phyloP scores from a whole-genome alignment of 176 grass and related monocot species.

The Dactylis glomerata region DNA sequence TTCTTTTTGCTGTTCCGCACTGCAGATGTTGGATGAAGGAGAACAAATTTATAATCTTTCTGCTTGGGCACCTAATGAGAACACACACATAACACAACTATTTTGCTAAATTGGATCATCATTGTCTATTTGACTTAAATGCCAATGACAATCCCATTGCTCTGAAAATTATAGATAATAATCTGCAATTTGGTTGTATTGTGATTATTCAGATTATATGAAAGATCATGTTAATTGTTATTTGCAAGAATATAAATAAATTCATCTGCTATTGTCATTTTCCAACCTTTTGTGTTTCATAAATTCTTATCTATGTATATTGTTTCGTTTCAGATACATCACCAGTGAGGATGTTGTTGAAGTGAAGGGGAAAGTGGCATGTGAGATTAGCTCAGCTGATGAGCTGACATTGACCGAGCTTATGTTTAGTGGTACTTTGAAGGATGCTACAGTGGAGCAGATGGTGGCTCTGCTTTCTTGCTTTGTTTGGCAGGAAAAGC shows the following conservation, averaged over 20 bases:
- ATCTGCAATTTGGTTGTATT: not conserved
- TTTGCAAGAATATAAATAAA: not conserved
- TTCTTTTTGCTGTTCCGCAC: not conserved
- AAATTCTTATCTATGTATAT: not conserved
- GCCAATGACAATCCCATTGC: not conserved
- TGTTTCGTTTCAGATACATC: constrained; percentile 44
- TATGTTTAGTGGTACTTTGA: constrained; percentile 84
- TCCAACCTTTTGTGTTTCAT: not conserved
- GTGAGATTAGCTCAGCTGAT: constrained; percentile 83
- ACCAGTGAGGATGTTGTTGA: constrained; percentile 80
- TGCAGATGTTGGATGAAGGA: not conserved
- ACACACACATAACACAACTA: not conserved
- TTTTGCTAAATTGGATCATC: not conserved
- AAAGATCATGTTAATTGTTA: not conserved
- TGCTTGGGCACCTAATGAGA: not conserved
- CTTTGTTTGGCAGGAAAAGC: constrained; percentile 94
- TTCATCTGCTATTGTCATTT: not conserved
- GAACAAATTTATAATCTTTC: not conserved
- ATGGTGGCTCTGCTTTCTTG: constrained; percentile 92
- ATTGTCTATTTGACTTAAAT: not conserved
- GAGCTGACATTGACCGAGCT: constrained; percentile 86
- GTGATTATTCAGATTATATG: not conserved
- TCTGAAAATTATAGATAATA: not conserved
- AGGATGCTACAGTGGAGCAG: constrained; percentile 80
- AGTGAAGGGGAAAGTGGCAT: constrained; percentile 88